Base-by-base conservation (phyloP, 352 stramenopile genomes). In the Lagenidium giganteum region DNA sequence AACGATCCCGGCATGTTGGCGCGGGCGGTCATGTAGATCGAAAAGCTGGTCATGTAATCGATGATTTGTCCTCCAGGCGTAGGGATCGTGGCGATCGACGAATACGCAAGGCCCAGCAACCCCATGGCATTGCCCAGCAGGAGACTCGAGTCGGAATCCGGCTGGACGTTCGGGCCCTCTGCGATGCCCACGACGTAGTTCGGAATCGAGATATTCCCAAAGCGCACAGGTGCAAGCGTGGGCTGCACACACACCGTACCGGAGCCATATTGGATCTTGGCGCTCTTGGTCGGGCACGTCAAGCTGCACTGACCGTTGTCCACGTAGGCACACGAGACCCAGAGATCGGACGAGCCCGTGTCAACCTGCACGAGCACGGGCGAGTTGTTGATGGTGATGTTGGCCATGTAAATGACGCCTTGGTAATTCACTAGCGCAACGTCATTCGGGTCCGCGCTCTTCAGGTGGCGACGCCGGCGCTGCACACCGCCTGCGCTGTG, bases 341-440 rank as follows among this genome's bases (percentile, higher is more conserved):
- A 91, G 7, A 87, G 53, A 51, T 91, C 75, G 12, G 79, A 85
- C 32, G 79, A 91, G 34, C 79, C 79, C 6, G 75, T 91, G 58
- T 91, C 78, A 16, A 90, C 60, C 17, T 80, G 61, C 42, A 90
- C 64, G 0, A 60, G 50, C 58, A 71, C 86, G 2, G 47, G 50
- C 5, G 54, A 52, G 35, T 41, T 42, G 36, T 68, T 59, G 29
- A 91, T 57, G n/a, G 39, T 29, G 17, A 91, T 55, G 26, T 72
- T 54, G 14, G 67, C 74, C 17, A 77, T 74, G 70, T 87, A 91
- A 44, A 82, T 82, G 17, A 71, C 70, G 27, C 65, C 65, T 23
- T 67, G 43, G 57, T 83, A 83, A 44, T 77, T 82, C 39, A 57
- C 53, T 51, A 83, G 58, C 23, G 55, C 41, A 26, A 83, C 40